These are phyloP conservation scores for Thinopyrum elongatum DNA, from an alignment of 176 grass and related monocot species.

Conservation along the genomic window DNA sequence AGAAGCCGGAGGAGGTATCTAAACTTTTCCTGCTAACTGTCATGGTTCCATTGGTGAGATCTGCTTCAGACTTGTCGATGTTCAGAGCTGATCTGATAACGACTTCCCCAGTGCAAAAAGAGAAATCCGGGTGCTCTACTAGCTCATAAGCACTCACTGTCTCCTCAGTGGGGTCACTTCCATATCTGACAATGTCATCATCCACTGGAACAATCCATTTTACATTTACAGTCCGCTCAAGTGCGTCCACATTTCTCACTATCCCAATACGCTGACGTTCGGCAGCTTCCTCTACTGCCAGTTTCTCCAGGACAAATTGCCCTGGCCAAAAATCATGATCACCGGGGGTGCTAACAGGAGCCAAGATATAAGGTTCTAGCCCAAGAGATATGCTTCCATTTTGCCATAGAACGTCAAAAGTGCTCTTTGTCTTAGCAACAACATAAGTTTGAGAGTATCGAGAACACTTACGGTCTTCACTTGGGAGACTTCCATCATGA, in stretches of 20 bases:
- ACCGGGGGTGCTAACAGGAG: slow-evolving; percentile 75
- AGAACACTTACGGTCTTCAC: slow-evolving; percentile 38
- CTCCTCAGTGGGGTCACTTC: slow-evolving; percentile 59
- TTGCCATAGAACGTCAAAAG: slow-evolving; percentile 85
- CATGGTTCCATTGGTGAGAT: slow-evolving; percentile 35
- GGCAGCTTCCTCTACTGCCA: slow-evolving; percentile 39
- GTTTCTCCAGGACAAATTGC: slow-evolving; percentile 80
- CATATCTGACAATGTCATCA: slow-evolving; percentile 41
- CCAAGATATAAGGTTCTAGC: slow-evolving; percentile 55
- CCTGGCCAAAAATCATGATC: slow-evolving; percentile 98
- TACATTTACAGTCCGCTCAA: slow-evolving; percentile 77
- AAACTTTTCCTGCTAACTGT: slow-evolving; percentile 27
- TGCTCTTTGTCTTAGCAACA: slow-evolving; percentile 79
- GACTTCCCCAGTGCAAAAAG: slow-evolving; percentile 72
- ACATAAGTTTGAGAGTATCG: slow-evolving; percentile 59
- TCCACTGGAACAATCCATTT: slow-evolving; percentile 60
- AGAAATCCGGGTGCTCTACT: slow-evolving; percentile 87
- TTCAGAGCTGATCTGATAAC: slow-evolving; percentile 62
- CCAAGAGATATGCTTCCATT: slow-evolving; percentile 73
- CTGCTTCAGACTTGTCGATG: slow-evolving; percentile 52
- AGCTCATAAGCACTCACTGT: slow-evolving; percentile 91
- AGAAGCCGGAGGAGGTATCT: slow-evolving; percentile 47
- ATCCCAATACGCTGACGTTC: slow-evolving; percentile 49
- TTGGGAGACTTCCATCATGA: neutral
- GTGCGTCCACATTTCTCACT: slow-evolving; percentile 77